A percentile compares a stretch with the other conserved stretches of the same genome.
Conservation (phyloP, 345 rosid species). For the Boechera retrofracta region DNA sequence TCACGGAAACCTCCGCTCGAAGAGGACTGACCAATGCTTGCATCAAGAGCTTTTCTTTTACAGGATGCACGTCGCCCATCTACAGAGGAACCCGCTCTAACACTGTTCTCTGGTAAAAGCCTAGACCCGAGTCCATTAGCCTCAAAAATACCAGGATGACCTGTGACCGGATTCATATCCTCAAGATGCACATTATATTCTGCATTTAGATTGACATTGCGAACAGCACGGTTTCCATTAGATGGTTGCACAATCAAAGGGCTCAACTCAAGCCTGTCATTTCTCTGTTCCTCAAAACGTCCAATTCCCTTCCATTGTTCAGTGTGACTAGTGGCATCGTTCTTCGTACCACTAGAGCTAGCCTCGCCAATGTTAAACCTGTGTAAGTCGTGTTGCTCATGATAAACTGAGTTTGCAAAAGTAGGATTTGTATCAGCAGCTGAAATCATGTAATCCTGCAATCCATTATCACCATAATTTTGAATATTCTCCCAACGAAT, state of each 20-base stretch:
- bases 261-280: slow-evolving; percentile 49
- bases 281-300: slow-evolving; percentile 58
- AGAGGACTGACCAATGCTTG: slow-evolving; percentile 68
- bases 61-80: slow-evolving; percentile 66
- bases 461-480: slow-evolving; percentile 54
- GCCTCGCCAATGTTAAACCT: slow-evolving; percentile 55
- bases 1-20: slow-evolving; percentile 57
- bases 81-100: slow-evolving; percentile 54
- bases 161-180: slow-evolving; percentile 51
- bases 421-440: slow-evolving; percentile 48
- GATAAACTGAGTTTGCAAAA: slow-evolving; percentile 54
- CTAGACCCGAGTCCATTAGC: slow-evolving; percentile 48
- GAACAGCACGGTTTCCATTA: slow-evolving; percentile 45
- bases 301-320: slow-evolving; percentile 55
- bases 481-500: slow-evolving; percentile 66
- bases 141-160: slow-evolving; percentile 49
- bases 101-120: slow-evolving; percentile 47
- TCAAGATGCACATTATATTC: slow-evolving; percentile 57
- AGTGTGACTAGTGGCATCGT: slow-evolving; percentile 46
- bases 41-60: slow-evolving; percentile 84
- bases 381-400: slow-evolving; percentile 55
- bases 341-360: slow-evolving; percentile 51
- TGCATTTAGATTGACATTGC: slow-evolving; percentile 64
- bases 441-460: slow-evolving; percentile 58
- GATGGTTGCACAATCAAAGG: slow-evolving; percentile 55